A percentile compares a stretch with the other conserved stretches of the same genome.
These are phyloP conservation scores for Trypanosoma mega DNA, from an alignment of 208 protist species.

Conservation along the genomic window DNA sequence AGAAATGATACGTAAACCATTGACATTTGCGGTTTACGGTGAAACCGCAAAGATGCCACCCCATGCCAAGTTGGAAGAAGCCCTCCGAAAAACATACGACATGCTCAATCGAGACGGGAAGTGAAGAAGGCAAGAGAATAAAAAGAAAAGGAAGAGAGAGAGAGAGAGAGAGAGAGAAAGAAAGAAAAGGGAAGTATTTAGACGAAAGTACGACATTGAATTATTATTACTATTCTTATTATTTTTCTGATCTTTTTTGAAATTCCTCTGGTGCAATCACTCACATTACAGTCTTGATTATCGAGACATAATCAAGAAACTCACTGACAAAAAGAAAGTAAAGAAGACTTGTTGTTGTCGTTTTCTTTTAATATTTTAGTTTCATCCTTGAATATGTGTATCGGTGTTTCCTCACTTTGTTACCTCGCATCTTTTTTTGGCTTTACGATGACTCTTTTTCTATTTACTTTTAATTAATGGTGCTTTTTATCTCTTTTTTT, in stretches of 20 bases:
- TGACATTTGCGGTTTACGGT: slow-evolving; percentile 81
- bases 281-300: too few relatives aligned
- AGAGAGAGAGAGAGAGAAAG: slow-evolving; percentile 1
- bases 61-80: slow-evolving; percentile 48
- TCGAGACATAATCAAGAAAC: too few relatives aligned
- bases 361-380: too few relatives aligned
- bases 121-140: slow-evolving; percentile 4
- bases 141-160: slow-evolving; percentile 13
- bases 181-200: slow-evolving; percentile 1
- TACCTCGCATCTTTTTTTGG: too few relatives aligned
- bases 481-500: background rate
- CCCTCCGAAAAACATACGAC: slow-evolving; percentile 50
- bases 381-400: too few relatives aligned
- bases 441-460: too few relatives aligned
- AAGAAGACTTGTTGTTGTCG: too few relatives aligned
- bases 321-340: too few relatives aligned
- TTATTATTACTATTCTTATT: background rate
- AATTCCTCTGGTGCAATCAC: too few relatives aligned
- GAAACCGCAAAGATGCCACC: slow-evolving; percentile 62
- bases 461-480: background rate
- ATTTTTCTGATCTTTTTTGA: too few relatives aligned
- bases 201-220: background rate
- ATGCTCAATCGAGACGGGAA: slow-evolving; percentile 26
- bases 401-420: too few relatives aligned
- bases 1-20: slow-evolving; percentile 59